Evolutionary conservation across 495 filamentous ascomycete genomes (phyloP), one percentile per base, ranked within the genome.

Genomic region (Neurospora tetraspora): DNA sequence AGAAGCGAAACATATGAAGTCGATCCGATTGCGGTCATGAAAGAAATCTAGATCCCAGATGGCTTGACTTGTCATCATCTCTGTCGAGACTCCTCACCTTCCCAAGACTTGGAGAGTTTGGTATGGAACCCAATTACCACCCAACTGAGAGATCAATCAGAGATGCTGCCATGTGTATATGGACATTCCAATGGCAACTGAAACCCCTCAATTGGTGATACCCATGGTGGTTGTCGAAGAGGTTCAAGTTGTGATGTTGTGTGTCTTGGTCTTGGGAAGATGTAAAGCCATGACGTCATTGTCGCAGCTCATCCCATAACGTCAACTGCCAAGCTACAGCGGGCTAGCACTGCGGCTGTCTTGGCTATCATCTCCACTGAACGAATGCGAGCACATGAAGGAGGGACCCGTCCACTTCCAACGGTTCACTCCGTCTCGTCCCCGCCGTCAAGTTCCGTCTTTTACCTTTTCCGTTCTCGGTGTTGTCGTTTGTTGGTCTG

Each of bases 261-360:
- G 11, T 12, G 45, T 47, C 45, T 47, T 47, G 0, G 2, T 20
- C 45, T 14, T 27, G 20, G 20, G 47, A 59, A 59, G 38, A 1
- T 70, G 39, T 70, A n/a, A 34, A 31, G 39, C 20, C n/a, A 70
- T 70, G 69, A 70, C 69, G 69, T 70, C 69, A 43, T 40, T 1
- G 14, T 4, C 39, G 20, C 45, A 53, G 20, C 45, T 53, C 20
- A 2, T 11, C 9, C 43, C 9, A 45, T 20, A 31, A 59, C 6
- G 53, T 61, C 53, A 61, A 31, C 2, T 61, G 23, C 53, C 53
- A 59, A 53, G 45, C 45, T 43, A 45, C 43, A 45, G 43, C 9
- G 43, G 18, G 43, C 43, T 18, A n/a, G n/a, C n/a, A 27, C 27
- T 27, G 27, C 27, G 27, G 27, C 4, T 7, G 38, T 39, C 38